Base-by-base conservation (phyloP, 345 rosid species). In the Salix koriyanagi region DNA sequence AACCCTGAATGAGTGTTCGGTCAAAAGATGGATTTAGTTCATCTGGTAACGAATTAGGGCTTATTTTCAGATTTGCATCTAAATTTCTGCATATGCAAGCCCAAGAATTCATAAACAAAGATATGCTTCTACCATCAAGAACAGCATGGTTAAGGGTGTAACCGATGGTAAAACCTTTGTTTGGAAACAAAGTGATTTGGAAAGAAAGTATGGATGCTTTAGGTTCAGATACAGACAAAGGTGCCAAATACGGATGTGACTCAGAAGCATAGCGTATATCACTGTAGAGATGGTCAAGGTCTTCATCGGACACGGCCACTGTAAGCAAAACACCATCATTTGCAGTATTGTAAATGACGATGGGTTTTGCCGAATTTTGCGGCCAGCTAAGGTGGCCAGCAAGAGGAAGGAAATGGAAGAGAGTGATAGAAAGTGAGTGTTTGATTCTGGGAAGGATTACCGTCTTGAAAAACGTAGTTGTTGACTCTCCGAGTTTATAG, bases 321-420 rank as follows among this genome's bases (percentile, higher is more conserved):
- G 58, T 42, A 21, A 76, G 65, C 0, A 66, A 60, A 23, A 76
- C 60, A 30, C 26, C 60, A 52, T 60, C 73, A 41, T 54, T 16
- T 42, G 46, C 46, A 42, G 46, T 42, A 42, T 42, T 42, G 46
- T 42, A 42, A 9, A 42, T 2, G 46, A 42, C 10, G 46, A 3
- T 44, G 68, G 52, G 73, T 68, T 71, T 68, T 23, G 32, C 23
- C 15, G 79, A n/a, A 21, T 69, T 3, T 8, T 50, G 48, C 11
- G 74, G 74, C 79, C 79, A 76, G 16, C 10, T 69, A 67, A 56
- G 54, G 52, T 60, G 7, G 66, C 79, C 79, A 54, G 79, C 79
- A 9, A 76, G 68, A 15, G 73, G 73, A 25, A 69, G 73, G 68
- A 76, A 76, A 30, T 68, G 73, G 41, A 5, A 34, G 74, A 76